Conservation (phyloP, 2,329 filamentous ascomycete genomes). For the Pseudogymnoascus sp. region DNA sequence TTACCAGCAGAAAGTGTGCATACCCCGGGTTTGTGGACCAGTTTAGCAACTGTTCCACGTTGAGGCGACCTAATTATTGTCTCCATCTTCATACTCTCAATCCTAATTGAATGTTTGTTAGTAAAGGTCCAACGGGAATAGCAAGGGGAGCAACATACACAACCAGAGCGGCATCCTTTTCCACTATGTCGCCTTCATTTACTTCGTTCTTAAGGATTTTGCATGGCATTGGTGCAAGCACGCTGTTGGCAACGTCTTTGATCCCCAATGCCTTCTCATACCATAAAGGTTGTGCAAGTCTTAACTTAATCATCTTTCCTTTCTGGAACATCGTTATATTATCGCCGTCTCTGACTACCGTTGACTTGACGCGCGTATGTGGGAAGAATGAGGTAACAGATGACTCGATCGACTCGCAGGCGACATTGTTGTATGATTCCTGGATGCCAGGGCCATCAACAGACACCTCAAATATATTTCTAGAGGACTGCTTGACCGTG, state of each 20-base stretch:
- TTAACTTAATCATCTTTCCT: constrained; percentile 52
- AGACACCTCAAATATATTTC: constrained; percentile 32
- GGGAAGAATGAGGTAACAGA: constrained; percentile 70
- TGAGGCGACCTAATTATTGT: constrained; percentile 74
- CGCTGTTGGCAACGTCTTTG: constrained; percentile 73
- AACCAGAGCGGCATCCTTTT: constrained; percentile 79
- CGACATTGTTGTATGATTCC: constrained; percentile 30
- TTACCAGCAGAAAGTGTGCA: constrained; percentile 28
- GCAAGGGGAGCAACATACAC: constrained; percentile 49
- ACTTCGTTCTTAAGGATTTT: constrained; percentile 91
- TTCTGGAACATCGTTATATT: constrained; percentile 72
- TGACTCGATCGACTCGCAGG: constrained; percentile 41
- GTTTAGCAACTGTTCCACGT: constrained; percentile 60
- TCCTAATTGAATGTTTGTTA: constrained; percentile 35
- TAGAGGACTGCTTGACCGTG: constrained; percentile 24
- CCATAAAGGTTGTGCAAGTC: constrained; percentile 63
- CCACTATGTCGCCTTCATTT: constrained; percentile 69
- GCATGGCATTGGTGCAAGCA: constrained; percentile 93
- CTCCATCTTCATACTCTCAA: constrained; percentile 89
- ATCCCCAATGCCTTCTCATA: constrained; percentile 79
- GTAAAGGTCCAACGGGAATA: background rate
- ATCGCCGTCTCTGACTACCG: constrained; percentile 57
- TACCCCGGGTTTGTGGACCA: constrained; percentile 70
- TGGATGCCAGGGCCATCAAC: constrained; percentile 42
- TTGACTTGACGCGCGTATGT: constrained; percentile 69